Percentiles rank a stretch among this genome's conserved stretches.
These are phyloP conservation scores for Aspergillus ruber DNA, from an alignment of 2,329 filamentous ascomycete genomes.

Conservation along the genomic window DNA sequence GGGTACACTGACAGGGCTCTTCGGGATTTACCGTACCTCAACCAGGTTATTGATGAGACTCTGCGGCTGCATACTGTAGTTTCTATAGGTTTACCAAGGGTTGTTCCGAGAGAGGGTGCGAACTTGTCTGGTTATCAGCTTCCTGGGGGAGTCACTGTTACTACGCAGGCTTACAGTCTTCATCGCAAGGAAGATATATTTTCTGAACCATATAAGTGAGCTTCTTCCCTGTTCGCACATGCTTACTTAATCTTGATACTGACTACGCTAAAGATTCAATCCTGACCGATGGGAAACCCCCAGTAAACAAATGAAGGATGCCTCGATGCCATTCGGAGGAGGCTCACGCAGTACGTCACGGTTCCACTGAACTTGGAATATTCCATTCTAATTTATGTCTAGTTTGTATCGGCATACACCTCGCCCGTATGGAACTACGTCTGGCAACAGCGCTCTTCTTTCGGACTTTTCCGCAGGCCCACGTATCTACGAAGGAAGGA, in stretches of 20 bases:
- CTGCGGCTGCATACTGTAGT: conserved; percentile 53
- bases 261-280: conserved; percentile 10
- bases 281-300: conserved; percentile 21
- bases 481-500: conserved; percentile 13
- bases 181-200: conserved; percentile 50
- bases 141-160: conserved; percentile 48
- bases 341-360: conserved; percentile 48
- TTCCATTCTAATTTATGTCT: no score
- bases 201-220: conserved; percentile 45
- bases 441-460: conserved; percentile 50
- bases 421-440: conserved; percentile 55
- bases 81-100: conserved; percentile 49
- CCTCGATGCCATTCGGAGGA: conserved; percentile 63
- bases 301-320: conserved; percentile 42
- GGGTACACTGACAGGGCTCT: conserved; percentile 33
- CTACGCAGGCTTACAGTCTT: conserved; percentile 49
- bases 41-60: conserved; percentile 55
- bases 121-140: conserved; percentile 37
- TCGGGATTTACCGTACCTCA: conserved; percentile 47
- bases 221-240: no score
- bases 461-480: conserved; percentile 22
- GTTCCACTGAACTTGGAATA: no score
- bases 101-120: conserved; percentile 43
- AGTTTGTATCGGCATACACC: conserved; percentile 62
- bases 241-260: no score